These are phyloP conservation scores for Pseudogymnoascus sp. DNA, from an alignment of 2,329 filamentous ascomycete species.

Conservation along the genomic window DNA sequence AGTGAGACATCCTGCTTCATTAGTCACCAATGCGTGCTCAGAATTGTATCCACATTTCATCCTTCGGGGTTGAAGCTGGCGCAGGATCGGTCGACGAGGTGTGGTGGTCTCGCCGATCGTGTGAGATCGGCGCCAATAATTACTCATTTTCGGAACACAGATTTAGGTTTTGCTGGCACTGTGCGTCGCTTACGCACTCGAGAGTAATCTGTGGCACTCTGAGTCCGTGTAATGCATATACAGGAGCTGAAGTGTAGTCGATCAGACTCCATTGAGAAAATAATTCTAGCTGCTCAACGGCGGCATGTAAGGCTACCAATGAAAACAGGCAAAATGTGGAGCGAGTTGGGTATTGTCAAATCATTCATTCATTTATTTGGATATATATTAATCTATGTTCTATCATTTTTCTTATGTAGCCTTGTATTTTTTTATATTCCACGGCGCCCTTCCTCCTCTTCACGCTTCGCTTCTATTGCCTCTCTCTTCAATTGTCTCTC, in stretches of 20 bases:
- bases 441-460: not conserved
- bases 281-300: not conserved
- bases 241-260: not conserved
- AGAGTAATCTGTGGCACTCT: not conserved
- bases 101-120: not conserved
- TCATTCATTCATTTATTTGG: not conserved
- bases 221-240: not conserved
- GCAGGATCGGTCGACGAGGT: not conserved
- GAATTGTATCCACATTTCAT: not conserved
- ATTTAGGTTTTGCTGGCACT: not conserved
- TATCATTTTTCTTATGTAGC: not conserved
- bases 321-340: not conserved
- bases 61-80: not conserved
- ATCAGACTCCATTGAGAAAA: not conserved
- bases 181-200: not conserved
- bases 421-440: not conserved
- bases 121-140: not conserved
- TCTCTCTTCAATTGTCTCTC: slow-evolving; percentile 24
- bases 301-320: not conserved
- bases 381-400: not conserved
- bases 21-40: not conserved
- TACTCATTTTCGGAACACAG: not conserved
- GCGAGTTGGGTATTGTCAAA: not conserved
- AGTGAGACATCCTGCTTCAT: not conserved
- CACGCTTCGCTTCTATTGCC: slow-evolving; percentile 18